A percentile compares a stretch with the other conserved stretches of the same genome.
phyloP scores from a whole-genome alignment of 2,329 filamentous ascomycete genomes.

The Plectosphaerella plurivora region DNA sequence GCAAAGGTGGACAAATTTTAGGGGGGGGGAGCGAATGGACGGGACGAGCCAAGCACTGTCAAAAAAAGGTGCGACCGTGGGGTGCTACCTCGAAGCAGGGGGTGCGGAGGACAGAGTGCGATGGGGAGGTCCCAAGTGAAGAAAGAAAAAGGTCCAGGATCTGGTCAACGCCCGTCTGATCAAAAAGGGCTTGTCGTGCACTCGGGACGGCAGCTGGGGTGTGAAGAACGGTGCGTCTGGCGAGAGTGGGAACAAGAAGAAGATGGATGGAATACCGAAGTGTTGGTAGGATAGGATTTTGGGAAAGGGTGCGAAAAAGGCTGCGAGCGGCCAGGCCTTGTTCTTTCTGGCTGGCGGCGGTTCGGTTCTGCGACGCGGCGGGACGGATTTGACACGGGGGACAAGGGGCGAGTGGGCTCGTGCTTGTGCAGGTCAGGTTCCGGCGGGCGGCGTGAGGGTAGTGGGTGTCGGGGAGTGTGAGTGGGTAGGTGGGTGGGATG shows the following conservation, averaged over 20 bases:
- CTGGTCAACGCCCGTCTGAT: neutral
- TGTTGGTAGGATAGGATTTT: neutral
- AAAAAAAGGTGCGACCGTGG: constrained; percentile 10
- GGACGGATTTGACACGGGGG: no score
- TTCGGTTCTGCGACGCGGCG: no score
- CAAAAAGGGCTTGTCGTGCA: neutral
- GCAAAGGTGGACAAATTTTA: neutral
- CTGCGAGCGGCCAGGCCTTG: neutral
- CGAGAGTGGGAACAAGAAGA: constrained; percentile 1
- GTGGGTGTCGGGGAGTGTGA: no score
- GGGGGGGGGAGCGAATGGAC: constrained; percentile 12
- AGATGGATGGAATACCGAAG: constrained; percentile 5
- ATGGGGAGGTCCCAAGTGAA: constrained; percentile 10
- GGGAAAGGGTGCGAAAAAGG: constrained; percentile 2
- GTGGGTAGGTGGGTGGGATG: no score
- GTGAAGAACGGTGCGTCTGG: constrained; percentile 6
- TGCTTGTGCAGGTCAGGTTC: no score
- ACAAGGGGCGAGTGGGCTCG: no score
- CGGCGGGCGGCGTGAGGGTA: no score
- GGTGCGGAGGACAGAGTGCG: constrained; percentile 11
- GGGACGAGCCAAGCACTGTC: constrained; percentile 14
- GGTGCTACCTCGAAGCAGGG: constrained; percentile 11
- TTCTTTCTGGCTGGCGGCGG: neutral
- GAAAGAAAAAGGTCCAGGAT: neutral
- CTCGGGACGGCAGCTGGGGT: neutral